phyloP scores from a whole-genome alignment of 1,284 basidiomycete genomes.

The Malassezia globosa region DNA sequence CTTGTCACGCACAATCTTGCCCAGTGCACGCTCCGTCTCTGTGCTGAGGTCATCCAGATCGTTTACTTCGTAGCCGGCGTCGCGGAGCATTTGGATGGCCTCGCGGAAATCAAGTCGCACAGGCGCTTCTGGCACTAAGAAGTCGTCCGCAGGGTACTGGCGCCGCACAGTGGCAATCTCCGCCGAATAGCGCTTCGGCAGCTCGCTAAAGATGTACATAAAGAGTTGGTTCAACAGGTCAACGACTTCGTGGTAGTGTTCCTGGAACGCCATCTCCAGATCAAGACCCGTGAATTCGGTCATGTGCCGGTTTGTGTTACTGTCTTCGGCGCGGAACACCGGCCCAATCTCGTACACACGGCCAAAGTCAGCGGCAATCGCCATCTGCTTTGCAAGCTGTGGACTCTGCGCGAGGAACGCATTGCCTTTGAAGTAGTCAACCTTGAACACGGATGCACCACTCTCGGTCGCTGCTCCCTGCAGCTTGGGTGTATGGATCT shows the following conservation, averaged over 20 bases:
- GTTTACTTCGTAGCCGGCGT: constrained; percentile 35
- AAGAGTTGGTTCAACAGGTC: constrained; percentile 44
- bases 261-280: constrained; percentile 96
- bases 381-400: constrained; percentile 98
- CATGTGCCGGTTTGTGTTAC: constrained; percentile 93
- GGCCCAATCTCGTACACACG: constrained; percentile 87
- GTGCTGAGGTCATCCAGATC: constrained; percentile 45
- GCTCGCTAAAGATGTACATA: constrained; percentile 44
- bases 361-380: constrained; percentile 94
- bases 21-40: constrained; percentile 40
- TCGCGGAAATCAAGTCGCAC: constrained; percentile 40
- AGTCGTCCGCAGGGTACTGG: constrained; percentile 69
- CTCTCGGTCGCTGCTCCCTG: constrained; percentile 95
- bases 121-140: constrained; percentile 40
- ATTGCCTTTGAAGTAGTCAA: constrained; percentile 90
- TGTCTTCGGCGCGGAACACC: constrained; percentile 96
- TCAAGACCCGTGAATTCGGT: constrained; percentile 98
- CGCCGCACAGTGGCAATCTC: constrained; percentile 70
- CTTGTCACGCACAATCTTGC: constrained; percentile 41
- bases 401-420: constrained; percentile 94
- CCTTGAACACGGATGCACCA: constrained; percentile 93
- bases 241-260: constrained; percentile 77
- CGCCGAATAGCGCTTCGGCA: constrained; percentile 58
- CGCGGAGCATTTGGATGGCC: constrained; percentile 39
- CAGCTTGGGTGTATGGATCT: constrained; percentile 95